These are phyloP conservation scores for Macrolepiota albuminosa DNA, from an alignment of 768 basidiomycete genomes.

Conservation along the genomic window DNA sequence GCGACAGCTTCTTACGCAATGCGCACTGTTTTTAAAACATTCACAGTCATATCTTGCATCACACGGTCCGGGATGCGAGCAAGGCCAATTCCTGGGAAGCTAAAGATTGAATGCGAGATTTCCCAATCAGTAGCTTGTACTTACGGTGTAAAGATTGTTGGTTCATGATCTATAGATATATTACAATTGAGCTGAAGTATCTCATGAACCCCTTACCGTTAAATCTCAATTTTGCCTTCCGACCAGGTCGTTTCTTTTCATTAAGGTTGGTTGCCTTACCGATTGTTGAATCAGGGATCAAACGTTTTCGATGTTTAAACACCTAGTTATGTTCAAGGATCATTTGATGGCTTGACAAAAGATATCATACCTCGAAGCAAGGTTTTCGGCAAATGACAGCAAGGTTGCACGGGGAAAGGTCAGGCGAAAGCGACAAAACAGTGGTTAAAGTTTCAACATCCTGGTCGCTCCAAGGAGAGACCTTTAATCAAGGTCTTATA, in stretches of 20 bases:
- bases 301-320: constrained; percentile 20
- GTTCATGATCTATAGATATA: constrained; percentile 11
- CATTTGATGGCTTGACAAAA: neutral
- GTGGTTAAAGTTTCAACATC: constrained; percentile 36
- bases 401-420: constrained; percentile 48
- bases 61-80: constrained; percentile 57
- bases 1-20: constrained; percentile 53
- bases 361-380: constrained; percentile 49
- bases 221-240: constrained; percentile 4
- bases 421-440: constrained; percentile 38
- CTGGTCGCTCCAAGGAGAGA: constrained; percentile 29
- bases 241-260: constrained; percentile 7
- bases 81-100: constrained; percentile 40
- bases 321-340: constrained; percentile 14
- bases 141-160: constrained; percentile 24
- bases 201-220: constrained; percentile 5
- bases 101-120: neutral
- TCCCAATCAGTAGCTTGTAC: neutral
- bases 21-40: constrained; percentile 45
- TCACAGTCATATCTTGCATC: constrained; percentile 33
- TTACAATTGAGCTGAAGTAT: neutral
- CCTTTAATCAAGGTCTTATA: constrained; percentile 15
- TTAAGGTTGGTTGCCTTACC: neutral
- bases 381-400: constrained; percentile 51
- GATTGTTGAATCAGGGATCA: constrained; percentile 15